Conservation (phyloP, 2,329 filamentous ascomycete genomes). For the Sporothrix luriei region DNA sequence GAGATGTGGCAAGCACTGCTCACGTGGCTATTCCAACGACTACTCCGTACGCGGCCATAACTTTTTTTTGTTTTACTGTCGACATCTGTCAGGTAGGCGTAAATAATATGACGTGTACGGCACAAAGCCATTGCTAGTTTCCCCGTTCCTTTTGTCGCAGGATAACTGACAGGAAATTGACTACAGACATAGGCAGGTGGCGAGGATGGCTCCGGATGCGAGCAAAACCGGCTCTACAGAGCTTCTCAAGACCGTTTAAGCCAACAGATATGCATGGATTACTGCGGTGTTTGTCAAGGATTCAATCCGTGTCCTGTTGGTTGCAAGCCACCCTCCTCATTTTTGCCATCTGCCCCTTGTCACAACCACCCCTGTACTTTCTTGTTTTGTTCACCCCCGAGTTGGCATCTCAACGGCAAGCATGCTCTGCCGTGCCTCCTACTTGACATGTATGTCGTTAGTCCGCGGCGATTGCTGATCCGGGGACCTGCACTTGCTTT, state of each 20-base stretch:
- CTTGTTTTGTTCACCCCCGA: not conserved
- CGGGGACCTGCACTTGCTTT: not conserved
- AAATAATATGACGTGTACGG: not conserved
- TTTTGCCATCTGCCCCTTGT: not conserved
- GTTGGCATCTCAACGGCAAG: not conserved
- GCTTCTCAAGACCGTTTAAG: not conserved
- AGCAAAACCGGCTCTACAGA: not conserved
- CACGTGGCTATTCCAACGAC: not conserved
- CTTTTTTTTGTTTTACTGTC: not conserved
- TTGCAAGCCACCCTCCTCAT: not conserved
- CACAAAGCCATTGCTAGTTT: no score
- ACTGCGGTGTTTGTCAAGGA: constrained; percentile 2
- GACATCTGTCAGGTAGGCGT: not conserved
- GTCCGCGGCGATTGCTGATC: not conserved
- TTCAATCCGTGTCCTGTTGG: constrained; percentile 17
- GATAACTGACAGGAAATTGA: not conserved
- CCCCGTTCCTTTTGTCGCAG: not conserved
- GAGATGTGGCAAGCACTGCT: not conserved
- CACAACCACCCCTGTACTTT: not conserved
- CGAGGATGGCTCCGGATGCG: not conserved
- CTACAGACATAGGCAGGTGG: not conserved
- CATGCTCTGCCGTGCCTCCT: not conserved
- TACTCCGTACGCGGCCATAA: not conserved
- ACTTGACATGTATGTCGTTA: not conserved
- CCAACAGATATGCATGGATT: constrained; percentile 18